A percentile compares a stretch with the other conserved stretches of the same genome.
Evolutionary conservation across 2,329 filamentous ascomycete species (phyloP).

Genomic region (Trichoderma atroviride): DNA sequence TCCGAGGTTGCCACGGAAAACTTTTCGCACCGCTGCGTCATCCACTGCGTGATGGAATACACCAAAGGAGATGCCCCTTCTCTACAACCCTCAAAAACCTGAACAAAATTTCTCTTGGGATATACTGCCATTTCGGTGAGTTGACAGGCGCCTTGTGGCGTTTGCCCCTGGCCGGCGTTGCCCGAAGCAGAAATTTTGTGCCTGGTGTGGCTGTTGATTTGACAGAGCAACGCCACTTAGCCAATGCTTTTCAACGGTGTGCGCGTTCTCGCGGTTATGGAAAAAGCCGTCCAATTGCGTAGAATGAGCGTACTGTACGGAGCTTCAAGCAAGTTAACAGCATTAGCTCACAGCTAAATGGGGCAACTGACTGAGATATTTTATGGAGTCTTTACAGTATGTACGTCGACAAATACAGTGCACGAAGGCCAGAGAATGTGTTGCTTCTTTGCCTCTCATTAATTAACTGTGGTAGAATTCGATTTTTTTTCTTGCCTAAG

Average conservation of each 20-base stretch:
- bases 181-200: not conserved
- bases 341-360: not conserved
- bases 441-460: not conserved
- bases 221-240: slow-evolving; percentile 1
- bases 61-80: not conserved
- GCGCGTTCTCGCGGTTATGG: not conserved
- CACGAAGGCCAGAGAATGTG: not conserved
- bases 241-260: not conserved
- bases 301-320: not conserved
- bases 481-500: not conserved
- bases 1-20: slow-evolving; percentile 8
- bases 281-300: not conserved
- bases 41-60: not conserved
- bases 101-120: not conserved
- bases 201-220: not conserved
- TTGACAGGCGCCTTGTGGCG: slow-evolving; percentile 20
- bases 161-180: slow-evolving; percentile 13
- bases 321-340: not conserved
- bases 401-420: not conserved
- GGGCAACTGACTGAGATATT: not conserved
- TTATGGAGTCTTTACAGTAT: not conserved
- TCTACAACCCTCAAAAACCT: not conserved
- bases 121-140: not conserved
- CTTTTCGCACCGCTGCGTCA: not conserved
- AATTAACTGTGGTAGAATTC: not conserved